These are phyloP conservation scores for Breynia disticha DNA, from an alignment of 441 rosid genomes.

Conservation along the genomic window DNA sequence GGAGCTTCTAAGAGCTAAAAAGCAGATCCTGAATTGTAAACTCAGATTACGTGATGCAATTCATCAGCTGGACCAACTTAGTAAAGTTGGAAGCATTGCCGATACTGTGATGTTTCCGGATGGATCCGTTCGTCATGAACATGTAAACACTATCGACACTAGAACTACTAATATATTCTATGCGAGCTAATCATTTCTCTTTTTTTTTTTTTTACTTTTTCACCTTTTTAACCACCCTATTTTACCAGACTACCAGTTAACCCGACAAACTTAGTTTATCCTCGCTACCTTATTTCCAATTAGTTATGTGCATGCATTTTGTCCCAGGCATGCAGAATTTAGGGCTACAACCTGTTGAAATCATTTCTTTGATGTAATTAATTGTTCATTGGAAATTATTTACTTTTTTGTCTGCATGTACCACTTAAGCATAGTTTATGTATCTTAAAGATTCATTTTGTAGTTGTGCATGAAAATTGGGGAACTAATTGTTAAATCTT, in stretches of 20 bases:
- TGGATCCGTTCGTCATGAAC: slow-evolving; percentile 94
- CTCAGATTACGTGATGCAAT: slow-evolving; percentile 85
- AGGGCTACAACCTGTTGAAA: background rate
- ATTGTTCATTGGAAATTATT: background rate
- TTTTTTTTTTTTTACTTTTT: no score
- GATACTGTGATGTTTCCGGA: slow-evolving; percentile 81
- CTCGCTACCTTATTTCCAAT: no score
- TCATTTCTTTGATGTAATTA: background rate
- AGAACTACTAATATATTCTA: background rate
- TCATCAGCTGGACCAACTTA: slow-evolving; percentile 67
- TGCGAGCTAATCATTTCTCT: no score
- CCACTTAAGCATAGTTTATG: background rate
- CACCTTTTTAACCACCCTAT: no score
- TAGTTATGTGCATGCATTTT: no score
- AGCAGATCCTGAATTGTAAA: slow-evolving; percentile 80
- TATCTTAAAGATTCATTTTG: background rate
- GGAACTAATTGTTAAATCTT: background rate
- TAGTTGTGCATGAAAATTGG: background rate
- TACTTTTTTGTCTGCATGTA: slow-evolving; percentile 1
- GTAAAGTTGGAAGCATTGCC: slow-evolving; percentile 80
- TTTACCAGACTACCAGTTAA: no score
- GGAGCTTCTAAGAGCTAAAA: slow-evolving; percentile 79
- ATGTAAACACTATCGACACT: slow-evolving; percentile 36
- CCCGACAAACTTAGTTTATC: no score
- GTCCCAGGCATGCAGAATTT: background rate